Evolutionary conservation across 805 yeast genomes (phyloP).

Genomic region (Teunomyces aglyptinius): DNA sequence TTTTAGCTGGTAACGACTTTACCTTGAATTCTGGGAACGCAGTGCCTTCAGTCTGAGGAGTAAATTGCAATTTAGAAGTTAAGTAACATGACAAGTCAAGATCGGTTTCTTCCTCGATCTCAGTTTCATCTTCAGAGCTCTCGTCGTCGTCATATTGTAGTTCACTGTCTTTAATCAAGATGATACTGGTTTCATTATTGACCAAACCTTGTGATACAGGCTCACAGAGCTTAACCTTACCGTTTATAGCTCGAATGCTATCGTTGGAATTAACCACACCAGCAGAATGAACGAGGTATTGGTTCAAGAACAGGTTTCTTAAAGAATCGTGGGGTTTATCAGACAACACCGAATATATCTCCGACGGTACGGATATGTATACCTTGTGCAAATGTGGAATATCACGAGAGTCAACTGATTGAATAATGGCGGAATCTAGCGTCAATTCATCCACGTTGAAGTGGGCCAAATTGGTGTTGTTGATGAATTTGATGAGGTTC

Average conservation of each 20-base stretch:
- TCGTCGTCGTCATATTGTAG: conserved; percentile 6
- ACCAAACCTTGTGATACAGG: conserved; percentile 71
- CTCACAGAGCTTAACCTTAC: conserved; percentile 60
- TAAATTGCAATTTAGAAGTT: conserved; percentile 24
- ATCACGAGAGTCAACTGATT: conserved; percentile 25
- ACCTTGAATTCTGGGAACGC: conserved; percentile 17
- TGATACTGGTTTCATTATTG: conserved; percentile 46
- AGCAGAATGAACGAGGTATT: conserved; percentile 20
- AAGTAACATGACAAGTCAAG: conserved; percentile 35
- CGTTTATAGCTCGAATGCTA: conserved; percentile 42
- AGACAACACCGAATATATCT: conserved; percentile 35
- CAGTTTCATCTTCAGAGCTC: conserved; percentile 8
- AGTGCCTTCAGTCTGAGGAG: not conserved
- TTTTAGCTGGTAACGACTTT: conserved; percentile 28
- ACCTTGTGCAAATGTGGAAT: conserved; percentile 44
- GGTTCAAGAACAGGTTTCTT: conserved; percentile 30
- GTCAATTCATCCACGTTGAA: conserved; percentile 30
- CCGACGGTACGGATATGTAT: conserved; percentile 47
- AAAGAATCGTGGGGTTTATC: conserved; percentile 31
- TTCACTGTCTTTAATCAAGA: conserved; percentile 43
- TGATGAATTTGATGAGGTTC: conserved; percentile 37
- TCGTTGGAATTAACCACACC: conserved; percentile 43
- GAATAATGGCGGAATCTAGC: conserved; percentile 37
- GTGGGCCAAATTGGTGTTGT: conserved; percentile 35
- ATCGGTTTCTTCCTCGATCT: conserved; percentile 10